A percentile compares a stretch with the other conserved stretches of the same genome.
Conservation (phyloP, 1,284 basidiomycete species). For the Microbotryomycetes sp. region DNA sequence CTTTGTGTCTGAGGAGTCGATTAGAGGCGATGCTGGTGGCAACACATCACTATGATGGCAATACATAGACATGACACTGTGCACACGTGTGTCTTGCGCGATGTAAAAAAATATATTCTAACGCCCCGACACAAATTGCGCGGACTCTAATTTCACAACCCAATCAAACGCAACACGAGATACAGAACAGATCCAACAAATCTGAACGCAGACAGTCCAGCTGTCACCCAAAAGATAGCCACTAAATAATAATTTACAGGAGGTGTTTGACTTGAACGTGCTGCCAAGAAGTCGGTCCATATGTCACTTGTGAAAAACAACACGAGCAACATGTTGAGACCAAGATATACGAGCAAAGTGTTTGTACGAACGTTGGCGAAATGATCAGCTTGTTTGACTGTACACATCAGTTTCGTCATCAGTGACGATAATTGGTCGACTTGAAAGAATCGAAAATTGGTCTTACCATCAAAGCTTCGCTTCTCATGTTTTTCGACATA, state of each 20-base stretch:
- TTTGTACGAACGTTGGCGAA: conserved; percentile 65
- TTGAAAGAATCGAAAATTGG: too few relatives aligned
- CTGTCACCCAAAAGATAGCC: conserved; percentile 27
- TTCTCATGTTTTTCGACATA: conserved; percentile 67
- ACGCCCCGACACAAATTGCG: too few relatives aligned
- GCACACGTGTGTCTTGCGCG: too few relatives aligned
- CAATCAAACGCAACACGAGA: conserved; percentile 1
- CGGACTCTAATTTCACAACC: background rate
- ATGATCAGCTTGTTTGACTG: conserved; percentile 69
- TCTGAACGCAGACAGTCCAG: conserved; percentile 24
- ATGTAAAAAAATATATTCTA: too few relatives aligned
- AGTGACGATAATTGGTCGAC: too few relatives aligned
- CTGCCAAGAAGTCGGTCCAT: conserved; percentile 50
- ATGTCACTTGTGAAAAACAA: conserved; percentile 70
- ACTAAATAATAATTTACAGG: conserved; percentile 12
- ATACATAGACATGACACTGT: too few relatives aligned
- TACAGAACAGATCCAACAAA: conserved; percentile 17
- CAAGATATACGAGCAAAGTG: conserved; percentile 76
- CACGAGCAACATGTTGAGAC: conserved; percentile 76
- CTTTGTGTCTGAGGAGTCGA: too few relatives aligned
- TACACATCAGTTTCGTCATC: too few relatives aligned
- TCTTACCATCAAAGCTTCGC: conserved; percentile 64
- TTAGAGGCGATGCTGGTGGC: too few relatives aligned
- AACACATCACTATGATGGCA: too few relatives aligned
- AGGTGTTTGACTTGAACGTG: background rate